Evolutionary conservation across 1,284 basidiomycete genomes (phyloP).

Genomic region (Veloboletus limbatus): DNA sequence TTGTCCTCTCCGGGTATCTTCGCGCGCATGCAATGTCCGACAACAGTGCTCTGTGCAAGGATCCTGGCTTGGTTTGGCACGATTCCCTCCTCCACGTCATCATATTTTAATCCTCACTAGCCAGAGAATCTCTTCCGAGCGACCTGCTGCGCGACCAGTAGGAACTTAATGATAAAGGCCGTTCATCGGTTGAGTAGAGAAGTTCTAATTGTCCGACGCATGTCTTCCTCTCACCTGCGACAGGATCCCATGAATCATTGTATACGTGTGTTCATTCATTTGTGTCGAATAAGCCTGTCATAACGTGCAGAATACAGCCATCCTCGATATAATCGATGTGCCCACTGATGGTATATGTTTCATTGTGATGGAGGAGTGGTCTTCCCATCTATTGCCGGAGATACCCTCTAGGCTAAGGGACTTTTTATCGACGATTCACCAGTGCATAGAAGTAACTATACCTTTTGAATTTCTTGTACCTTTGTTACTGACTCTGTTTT

Average conservation of each 20-base stretch:
- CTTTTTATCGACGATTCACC: constrained; percentile 57
- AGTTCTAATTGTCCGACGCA: constrained; percentile 51
- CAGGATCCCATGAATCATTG: constrained; percentile 68
- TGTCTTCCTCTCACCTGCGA: constrained; percentile 51
- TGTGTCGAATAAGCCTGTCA: background rate
- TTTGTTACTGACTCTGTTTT: constrained; percentile 5
- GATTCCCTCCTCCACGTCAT: constrained; percentile 1
- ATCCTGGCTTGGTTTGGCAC: constrained; percentile 59
- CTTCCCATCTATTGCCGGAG: constrained; percentile 53
- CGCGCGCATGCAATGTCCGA: constrained; percentile 38
- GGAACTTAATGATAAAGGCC: constrained; percentile 63
- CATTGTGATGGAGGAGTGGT: constrained; percentile 80
- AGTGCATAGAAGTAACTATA: constrained; percentile 57
- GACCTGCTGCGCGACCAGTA: constrained; percentile 46
- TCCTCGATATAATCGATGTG: constrained; percentile 59
- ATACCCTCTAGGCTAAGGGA: constrained; percentile 48
- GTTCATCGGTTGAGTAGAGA: constrained; percentile 62
- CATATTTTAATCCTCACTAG: constrained; percentile 35
- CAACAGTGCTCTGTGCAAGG: constrained; percentile 62
- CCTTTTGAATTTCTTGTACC: background rate
- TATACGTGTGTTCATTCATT: constrained; percentile 52
- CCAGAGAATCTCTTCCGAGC: constrained; percentile 71
- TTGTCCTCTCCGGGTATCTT: constrained; percentile 36
- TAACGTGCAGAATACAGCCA: constrained; percentile 41
- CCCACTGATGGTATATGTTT: constrained; percentile 54